Conservation (phyloP, 345 rosid species). For the Euclidium syriacum region DNA sequence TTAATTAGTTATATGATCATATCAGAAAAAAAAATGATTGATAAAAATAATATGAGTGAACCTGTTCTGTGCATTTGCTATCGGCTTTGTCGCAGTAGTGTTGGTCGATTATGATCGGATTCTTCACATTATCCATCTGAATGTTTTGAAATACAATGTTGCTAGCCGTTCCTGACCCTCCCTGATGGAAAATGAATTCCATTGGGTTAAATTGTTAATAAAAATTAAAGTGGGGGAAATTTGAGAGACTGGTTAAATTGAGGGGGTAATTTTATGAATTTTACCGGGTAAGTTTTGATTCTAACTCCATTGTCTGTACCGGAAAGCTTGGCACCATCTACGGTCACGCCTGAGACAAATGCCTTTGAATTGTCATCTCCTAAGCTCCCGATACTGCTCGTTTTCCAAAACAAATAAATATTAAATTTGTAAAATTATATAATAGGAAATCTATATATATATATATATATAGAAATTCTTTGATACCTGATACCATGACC, state of each 20-base stretch:
- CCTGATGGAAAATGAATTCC: constrained; percentile 32
- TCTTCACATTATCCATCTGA: constrained; percentile 59
- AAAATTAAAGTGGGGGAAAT: neutral
- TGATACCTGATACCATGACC: constrained; percentile 34
- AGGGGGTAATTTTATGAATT: neutral
- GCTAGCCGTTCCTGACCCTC: constrained; percentile 84
- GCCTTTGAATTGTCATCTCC: constrained; percentile 51
- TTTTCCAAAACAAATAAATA: neutral
- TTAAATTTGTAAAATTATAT: neutral
- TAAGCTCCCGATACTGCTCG: constrained; percentile 71
- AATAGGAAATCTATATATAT: neutral
- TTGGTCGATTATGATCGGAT: constrained; percentile 87
- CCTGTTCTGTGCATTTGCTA: constrained; percentile 59
- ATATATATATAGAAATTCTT: neutral
- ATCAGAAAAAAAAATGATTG: too few relatives aligned
- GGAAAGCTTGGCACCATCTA: constrained; percentile 57
- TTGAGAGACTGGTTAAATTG: neutral
- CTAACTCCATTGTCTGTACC: constrained; percentile 78
- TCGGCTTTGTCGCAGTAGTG: constrained; percentile 78
- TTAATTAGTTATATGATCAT: too few relatives aligned
- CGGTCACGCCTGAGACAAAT: constrained; percentile 60
- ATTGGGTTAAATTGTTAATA: neutral
- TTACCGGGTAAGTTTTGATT: constrained; percentile 88
- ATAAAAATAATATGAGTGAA: neutral
- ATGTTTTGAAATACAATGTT: constrained; percentile 66